phyloP scores from a whole-genome alignment of 495 filamentous ascomycete species.

The Annulohypoxylon bovei region DNA sequence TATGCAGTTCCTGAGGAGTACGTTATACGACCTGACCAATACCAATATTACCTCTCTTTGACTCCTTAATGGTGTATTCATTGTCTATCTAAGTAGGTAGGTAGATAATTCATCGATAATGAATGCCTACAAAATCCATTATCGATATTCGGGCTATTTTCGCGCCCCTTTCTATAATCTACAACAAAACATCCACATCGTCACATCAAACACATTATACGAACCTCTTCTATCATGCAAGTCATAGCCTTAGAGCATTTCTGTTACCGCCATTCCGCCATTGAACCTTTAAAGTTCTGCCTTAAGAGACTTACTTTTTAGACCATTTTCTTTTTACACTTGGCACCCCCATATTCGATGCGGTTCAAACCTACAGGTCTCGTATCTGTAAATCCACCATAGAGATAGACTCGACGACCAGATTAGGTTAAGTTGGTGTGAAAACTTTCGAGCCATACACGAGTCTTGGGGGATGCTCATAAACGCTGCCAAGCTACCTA shows the following conservation, averaged over 20 bases:
- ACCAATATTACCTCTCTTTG: not conserved
- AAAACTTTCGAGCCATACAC: slow-evolving; percentile 26
- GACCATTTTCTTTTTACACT: slow-evolving; percentile 15
- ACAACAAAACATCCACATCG: not conserved
- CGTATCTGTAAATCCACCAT: slow-evolving; percentile 29
- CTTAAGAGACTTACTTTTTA: not conserved
- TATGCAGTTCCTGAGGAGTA: not conserved
- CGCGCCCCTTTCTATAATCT: not conserved
- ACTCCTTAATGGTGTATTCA: not conserved
- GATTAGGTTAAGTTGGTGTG: slow-evolving; percentile 13
- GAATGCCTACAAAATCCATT: not conserved
- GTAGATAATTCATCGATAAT: too few species aligned
- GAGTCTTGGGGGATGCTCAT: not conserved
- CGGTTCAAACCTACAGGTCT: slow-evolving; percentile 25
- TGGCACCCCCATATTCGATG: slow-evolving; percentile 31
- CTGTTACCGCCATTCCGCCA: not conserved
- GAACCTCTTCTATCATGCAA: slow-evolving; percentile 1
- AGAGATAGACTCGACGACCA: slow-evolving; percentile 23
- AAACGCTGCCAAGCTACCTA: not conserved
- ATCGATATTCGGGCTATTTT: not conserved
- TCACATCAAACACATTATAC: too few species aligned
- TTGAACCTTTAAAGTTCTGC: not conserved
- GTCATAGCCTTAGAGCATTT: not conserved
- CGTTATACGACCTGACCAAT: not conserved
- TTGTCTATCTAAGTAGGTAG: too few species aligned